Base-by-base conservation (phyloP, 768 basidiomycete species). In the Trametes gibbosa region DNA sequence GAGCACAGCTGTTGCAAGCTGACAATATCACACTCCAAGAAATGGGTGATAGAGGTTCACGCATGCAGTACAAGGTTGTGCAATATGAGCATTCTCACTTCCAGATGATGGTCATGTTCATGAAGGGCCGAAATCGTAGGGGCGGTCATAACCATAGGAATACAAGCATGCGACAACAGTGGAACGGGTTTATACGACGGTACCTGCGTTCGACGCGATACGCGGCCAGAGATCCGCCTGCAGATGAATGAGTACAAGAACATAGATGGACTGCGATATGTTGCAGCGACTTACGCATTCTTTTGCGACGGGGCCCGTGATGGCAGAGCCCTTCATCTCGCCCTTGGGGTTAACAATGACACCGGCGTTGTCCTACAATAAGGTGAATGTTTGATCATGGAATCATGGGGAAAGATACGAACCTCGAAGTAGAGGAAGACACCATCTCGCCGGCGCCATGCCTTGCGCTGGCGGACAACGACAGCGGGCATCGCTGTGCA, bases 251-350 rank as follows among this genome's bases (percentile, higher is more conserved):
- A 16, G 47, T 53, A 40, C 61, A 29, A 34, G 1, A 23, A 5
- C 13, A 32, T 34, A 5, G 16, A 21, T 16, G n/a, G 16, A 45
- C 5, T 16, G 32, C 1, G 7, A 14, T 40, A 13, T 2, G 9
- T 32, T 8, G n/a, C n/a, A n/a, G n/a, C n/a, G 42, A 86, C 92
- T 41, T 73, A 94, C 92, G 72, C 97, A 98, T 92, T 98, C 96
- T 86, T 98, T 99, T 79, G 96, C 97, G 63, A 99, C 92, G 40
- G 94, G 95, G 57, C 94, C 94, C 35, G 94, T 92, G 72, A 97
- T 96, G 61, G 92, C 92, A 52, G 92, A 95, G 50, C 96, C 96
- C 83, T 99, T 99, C 97, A 99, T 99, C 81, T 99, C 97, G 69
- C 96, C 96, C 84, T 98, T 98, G 71, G 92, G 89, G 81, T 97